A percentile compares a stretch with the other conserved stretches of the same genome.
Conservation (phyloP, 2,329 filamentous ascomycete species). For the Emergomyces pasteurianus region DNA sequence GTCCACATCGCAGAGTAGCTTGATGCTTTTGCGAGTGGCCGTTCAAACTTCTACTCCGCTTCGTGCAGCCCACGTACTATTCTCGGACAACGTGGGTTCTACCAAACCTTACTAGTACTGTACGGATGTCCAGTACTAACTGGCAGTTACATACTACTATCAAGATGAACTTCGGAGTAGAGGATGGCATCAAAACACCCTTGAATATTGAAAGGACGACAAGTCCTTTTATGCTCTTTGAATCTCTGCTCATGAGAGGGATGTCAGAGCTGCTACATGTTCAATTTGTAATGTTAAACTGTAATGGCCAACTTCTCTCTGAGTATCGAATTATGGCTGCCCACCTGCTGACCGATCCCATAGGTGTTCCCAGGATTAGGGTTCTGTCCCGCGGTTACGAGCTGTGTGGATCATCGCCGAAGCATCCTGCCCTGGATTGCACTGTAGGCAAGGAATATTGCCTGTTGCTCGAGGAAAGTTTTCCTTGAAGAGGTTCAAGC, state of each 20-base stretch:
- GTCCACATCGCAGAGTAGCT: too few species aligned
- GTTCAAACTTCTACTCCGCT: neutral
- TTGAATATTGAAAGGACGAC: neutral
- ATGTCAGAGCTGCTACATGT: neutral
- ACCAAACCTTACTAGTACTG: too few species aligned
- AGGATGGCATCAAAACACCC: neutral
- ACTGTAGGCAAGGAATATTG: neutral
- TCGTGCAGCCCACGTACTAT: neutral
- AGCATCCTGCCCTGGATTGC: neutral
- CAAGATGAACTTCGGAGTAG: neutral
- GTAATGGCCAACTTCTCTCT: neutral
- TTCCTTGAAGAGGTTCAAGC: neutral
- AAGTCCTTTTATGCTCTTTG: neutral
- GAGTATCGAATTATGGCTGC: neutral
- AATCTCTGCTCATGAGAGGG: neutral
- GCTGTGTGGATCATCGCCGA: neutral
- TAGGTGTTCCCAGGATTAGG: neutral
- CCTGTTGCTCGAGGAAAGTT: neutral
- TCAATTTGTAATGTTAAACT: neutral
- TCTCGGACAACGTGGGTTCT: too few species aligned
- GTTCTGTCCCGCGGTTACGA: neutral
- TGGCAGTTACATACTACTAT: too few species aligned
- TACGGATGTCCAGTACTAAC: too few species aligned
- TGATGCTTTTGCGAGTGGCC: too few species aligned
- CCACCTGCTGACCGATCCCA: neutral